phyloP scores from a whole-genome alignment of 345 rosid genomes.

The Sisymbrium irio region DNA sequence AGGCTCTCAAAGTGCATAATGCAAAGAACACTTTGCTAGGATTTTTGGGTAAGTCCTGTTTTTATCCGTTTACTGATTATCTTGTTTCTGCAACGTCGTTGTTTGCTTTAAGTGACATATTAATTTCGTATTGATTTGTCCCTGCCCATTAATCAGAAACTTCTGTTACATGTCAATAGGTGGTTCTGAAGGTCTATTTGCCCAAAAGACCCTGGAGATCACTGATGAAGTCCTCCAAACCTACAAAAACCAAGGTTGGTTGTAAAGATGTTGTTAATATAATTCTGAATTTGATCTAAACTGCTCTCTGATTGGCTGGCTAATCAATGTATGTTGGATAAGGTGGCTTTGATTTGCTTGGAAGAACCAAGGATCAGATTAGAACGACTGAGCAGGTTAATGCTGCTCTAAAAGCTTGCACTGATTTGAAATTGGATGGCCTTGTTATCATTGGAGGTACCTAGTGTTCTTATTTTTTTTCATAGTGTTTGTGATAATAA shows the following conservation, averaged over 20 bases:
- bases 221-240: slow-evolving; percentile 73
- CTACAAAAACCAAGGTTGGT: slow-evolving; percentile 94
- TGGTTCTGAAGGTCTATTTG: slow-evolving; percentile 96
- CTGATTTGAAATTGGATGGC: slow-evolving; percentile 81
- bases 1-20: slow-evolving; percentile 81
- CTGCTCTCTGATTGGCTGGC: slow-evolving; percentile 10
- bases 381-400: slow-evolving; percentile 89
- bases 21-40: slow-evolving; percentile 67
- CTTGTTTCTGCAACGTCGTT: neutral
- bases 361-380: slow-evolving; percentile 95
- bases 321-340: slow-evolving; percentile 1
- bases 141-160: neutral
- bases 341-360: slow-evolving; percentile 97
- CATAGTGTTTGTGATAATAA: neutral
- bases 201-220: slow-evolving; percentile 83
- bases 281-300: neutral
- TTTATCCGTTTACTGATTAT: neutral
- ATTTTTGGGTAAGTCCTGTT: slow-evolving; percentile 64
- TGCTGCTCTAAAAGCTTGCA: slow-evolving; percentile 81
- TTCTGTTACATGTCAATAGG: slow-evolving; percentile 42
- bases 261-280: neutral
- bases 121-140: neutral
- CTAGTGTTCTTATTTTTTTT: neutral
- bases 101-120: neutral
- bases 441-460: slow-evolving; percentile 81